phyloP scores from a whole-genome alignment of 1,284 basidiomycete species.

The Singerocomus rubriflavus region DNA sequence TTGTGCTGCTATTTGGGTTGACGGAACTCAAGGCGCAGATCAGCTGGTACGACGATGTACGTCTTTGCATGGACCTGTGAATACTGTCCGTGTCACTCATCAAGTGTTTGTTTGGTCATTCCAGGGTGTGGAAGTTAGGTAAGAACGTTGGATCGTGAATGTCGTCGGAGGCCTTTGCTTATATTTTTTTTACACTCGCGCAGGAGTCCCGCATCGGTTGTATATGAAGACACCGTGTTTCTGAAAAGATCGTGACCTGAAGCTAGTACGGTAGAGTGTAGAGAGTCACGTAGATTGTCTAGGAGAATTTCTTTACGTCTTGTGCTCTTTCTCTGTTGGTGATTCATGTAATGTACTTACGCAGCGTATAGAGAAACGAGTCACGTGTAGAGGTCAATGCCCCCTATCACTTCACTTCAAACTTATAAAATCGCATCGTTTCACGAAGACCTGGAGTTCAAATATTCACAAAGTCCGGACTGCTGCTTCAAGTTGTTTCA shows the following conservation, averaged over 20 bases:
- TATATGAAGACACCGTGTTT: constrained; percentile 33
- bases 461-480: background rate
- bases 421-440: too few species aligned
- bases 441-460: too few species aligned
- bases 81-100: background rate
- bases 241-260: constrained; percentile 5
- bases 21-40: constrained; percentile 45
- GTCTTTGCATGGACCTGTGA: background rate
- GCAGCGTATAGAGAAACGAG: too few species aligned
- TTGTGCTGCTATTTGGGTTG: constrained; percentile 41
- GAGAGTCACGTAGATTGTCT: background rate
- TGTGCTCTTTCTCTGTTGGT: background rate
- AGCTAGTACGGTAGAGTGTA: background rate
- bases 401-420: too few species aligned
- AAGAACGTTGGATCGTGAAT: background rate
- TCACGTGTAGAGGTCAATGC: too few species aligned
- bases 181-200: background rate
- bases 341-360: too few species aligned
- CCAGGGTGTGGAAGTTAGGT: constrained; percentile 30
- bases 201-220: constrained; percentile 38
- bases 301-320: background rate
- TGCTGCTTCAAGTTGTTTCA: background rate
- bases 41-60: constrained; percentile 40
- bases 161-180: background rate
- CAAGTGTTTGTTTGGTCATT: background rate